Base-by-base conservation (phyloP, 2,329 filamentous ascomycete species). In the Venturia asperata region DNA sequence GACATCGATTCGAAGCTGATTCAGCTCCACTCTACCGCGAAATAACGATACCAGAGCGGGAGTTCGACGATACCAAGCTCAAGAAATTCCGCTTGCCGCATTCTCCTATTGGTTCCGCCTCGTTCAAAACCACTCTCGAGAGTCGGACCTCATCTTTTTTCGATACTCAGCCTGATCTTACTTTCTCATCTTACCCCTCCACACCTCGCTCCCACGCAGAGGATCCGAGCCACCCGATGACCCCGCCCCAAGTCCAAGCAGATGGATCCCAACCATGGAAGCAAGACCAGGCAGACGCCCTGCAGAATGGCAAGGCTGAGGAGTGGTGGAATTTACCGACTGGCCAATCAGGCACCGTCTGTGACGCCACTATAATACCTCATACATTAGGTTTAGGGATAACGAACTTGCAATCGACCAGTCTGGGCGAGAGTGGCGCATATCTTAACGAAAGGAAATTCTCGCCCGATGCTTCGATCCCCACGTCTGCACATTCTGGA, bases 221-320 rank as follows among this genome's bases (percentile, higher is more conserved):
- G 49, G 56, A 69, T 15, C 61, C 63, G 34, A 47, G 42, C 21
- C 63, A 58, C 30, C 42, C 63, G 21, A 65, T 66, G 39, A 68
- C 64, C 49, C 65, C 67, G 27, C 69, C 39, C 27, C 64, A 52
- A 60, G 39, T 65, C 30, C 64, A 67, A 68, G 41, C 43, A 27
- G 45, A 43, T 17, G 49, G 37, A 37, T 15, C 37, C 19, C 27
- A 39, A 27, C 34, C 37, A n/a, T 65, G 64, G 56, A 62, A 34
- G 21, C 43, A 45, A 9, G 64, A 61, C 30, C 39, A n/a, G 19
- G n/a, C 39, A 43, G 41, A 45, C 24, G 34, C 34, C 34, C 43
- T 41, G 49, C 45, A 47, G 63, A 41, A 30, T 42, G 21, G 37
- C 62, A 64, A 64, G 63, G 63, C 63, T 64, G 63, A 64, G 37